Base-by-base conservation (phyloP, 352 stramenopile species). In the Blastocystis sp. region DNA sequence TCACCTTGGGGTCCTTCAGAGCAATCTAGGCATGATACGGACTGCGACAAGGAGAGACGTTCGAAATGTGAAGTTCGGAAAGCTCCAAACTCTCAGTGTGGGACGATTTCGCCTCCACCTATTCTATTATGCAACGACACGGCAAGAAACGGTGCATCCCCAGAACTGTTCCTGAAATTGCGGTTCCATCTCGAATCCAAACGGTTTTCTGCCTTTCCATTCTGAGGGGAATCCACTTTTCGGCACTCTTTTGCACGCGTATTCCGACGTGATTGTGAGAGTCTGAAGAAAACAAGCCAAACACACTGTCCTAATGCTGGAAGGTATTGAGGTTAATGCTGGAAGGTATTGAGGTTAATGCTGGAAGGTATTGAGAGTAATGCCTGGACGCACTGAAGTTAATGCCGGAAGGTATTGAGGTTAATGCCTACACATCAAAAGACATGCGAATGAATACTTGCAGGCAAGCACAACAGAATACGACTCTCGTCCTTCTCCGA, bases 151-250 rank as follows among this genome's bases (percentile, higher is more conserved):
- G 19, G 78, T 88, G 52, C 64, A 79, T 77, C 78, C 78, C 64
- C 64, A 88, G 78, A 88, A 88, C 40, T 88, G 78, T 78, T 88
- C 78, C 52, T 79, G 64, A 61, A 77, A 88, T 79, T 76, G 78
- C 34, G 64, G 78, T 65, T 88, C 78, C 78, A 88, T 88, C 21
- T 6, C 14, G 14, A 69, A 57, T 57, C 28, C 28, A 34, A 34
- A 34, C 28, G 28, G 28, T 34, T 34, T 34, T 34, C 28, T 34
- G 28, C 28, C 28, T 34, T 34, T 34, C 28, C 28, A 34, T 34
- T 34, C 28, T 34, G 28, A 34, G 28, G 28, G 28, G 28, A 34
- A 34, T 34, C 28, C 28, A 34, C 28, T 34, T 34, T 34, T 34
- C 28, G 28, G 28, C 28, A 34, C 28, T 34, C 28, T 34, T 34